A percentile compares a stretch with the other conserved stretches of the same genome.
These are phyloP conservation scores for Leccinum obscurum DNA, from an alignment of 768 basidiomycete genomes.

Conservation along the genomic window DNA sequence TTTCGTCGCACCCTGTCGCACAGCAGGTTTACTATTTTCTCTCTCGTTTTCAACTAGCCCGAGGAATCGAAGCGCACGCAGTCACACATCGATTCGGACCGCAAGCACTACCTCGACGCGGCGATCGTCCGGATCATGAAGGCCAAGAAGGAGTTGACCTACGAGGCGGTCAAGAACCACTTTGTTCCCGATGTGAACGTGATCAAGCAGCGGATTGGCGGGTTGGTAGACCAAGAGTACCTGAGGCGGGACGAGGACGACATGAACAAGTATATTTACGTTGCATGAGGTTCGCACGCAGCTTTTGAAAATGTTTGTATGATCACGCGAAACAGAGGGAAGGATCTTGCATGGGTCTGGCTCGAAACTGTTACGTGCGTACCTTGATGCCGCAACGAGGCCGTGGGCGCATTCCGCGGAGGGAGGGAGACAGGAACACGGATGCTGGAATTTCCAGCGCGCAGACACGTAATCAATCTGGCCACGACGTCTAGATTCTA, in stretches of 20 bases:
- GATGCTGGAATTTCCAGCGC: neutral
- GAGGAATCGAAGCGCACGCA: conserved; percentile 88
- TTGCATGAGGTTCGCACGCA: conserved; percentile 50
- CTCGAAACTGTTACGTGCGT: neutral
- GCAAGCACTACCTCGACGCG: conserved; percentile 84
- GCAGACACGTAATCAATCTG: neutral
- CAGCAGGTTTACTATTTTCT: neutral
- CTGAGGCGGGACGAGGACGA: conserved; percentile 74
- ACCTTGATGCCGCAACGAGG: neutral
- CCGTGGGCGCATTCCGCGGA: neutral
- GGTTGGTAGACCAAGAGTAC: conserved; percentile 85
- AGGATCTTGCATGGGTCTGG: neutral
- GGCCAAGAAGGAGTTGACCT: conserved; percentile 77
- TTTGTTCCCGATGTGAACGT: conserved; percentile 82
- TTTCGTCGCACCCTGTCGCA: neutral
- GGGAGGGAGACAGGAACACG: neutral
- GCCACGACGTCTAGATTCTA: neutral
- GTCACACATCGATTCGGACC: conserved; percentile 81
- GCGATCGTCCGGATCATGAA: conserved; percentile 99
- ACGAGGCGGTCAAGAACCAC: conserved; percentile 82
- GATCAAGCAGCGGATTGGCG: conserved; percentile 85
- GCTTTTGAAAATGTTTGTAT: neutral
- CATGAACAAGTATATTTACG: conserved; percentile 71
- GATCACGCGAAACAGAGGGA: neutral
- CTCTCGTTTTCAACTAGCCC: conserved; percentile 42